Evolutionary conservation across 768 basidiomycete genomes (phyloP), one percentile per base, ranked within the genome.

Genomic region (Leucosporidium yakuticum): DNA sequence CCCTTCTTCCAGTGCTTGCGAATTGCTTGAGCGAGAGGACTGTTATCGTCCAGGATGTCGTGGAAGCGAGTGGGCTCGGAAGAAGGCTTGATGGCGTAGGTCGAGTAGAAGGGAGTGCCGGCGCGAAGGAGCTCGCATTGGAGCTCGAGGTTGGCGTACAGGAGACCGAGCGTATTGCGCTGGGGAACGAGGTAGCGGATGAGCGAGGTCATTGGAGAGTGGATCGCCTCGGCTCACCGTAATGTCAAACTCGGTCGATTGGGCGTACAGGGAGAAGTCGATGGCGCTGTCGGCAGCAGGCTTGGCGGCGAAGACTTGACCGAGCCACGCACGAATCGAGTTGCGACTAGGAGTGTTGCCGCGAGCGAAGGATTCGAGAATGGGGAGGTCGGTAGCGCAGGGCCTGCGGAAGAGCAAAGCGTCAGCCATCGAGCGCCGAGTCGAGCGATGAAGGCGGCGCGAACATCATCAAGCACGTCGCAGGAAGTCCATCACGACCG

Each of bases 401-500:
- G 83, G 78, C 4, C 63, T 64, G 39, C 51, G 50, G 4, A 44
- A 7, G 7, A 29, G n/a, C n/a, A 34, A 34, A 8, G 21, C 5
- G 32, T 62, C 23, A 63, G 36, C 25, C 34, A 34, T 0, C 14
- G 39, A 25, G 9, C 7, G 3, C 17, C 1, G 8, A 1, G n/a
- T 1, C 17, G 34, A 31, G 12, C n/a, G 23, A n/a, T n/a, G n/a
- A n/a, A 48, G 31, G 25, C 4, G 12, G 23, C 8, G 23, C 54
- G 34, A 4, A 63, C 71, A 82, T 82, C 79, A 84, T 79, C 21
- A 80, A 70, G 75, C 83, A 84, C 11, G 77, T 77, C 17, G 83
- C 83, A 4, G 77, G 80, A 8, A 80, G 68, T 12, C 91, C 91
- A 75, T 99, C 95, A 64, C 95, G 84, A 1, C 95, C 95, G n/a